Conservation (phyloP, 345 rosid genomes). For the Salix purpurea region DNA sequence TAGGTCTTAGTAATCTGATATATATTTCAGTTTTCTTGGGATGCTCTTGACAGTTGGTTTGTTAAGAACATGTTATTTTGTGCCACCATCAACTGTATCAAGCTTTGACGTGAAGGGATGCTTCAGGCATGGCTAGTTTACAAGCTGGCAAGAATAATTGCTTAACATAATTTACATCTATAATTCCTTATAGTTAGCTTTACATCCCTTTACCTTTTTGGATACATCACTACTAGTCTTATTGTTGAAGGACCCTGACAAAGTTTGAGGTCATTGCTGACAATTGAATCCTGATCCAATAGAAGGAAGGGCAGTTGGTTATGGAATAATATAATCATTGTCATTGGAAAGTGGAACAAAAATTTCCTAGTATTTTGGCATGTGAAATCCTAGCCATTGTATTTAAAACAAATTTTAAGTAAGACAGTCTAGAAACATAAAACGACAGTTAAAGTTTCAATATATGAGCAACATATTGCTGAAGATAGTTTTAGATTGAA, state of each 20-base stretch:
- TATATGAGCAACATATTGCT: not conserved
- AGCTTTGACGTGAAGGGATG: not conserved
- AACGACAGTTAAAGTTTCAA: not conserved
- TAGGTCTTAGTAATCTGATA: not conserved
- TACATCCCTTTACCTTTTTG: not conserved
- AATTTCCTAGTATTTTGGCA: not conserved
- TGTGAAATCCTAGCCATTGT: not conserved
- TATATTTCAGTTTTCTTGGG: not conserved
- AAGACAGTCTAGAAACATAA: not conserved
- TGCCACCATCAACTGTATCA: not conserved
- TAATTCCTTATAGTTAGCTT: not conserved
- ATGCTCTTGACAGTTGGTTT: not conserved
- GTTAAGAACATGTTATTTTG: not conserved
- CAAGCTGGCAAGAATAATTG: not conserved
- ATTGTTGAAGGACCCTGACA: not conserved
- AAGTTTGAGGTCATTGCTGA: not conserved
- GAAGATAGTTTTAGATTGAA: not conserved
- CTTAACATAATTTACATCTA: not conserved
- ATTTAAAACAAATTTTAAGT: not conserved
- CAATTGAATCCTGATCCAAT: not conserved
- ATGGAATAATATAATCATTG: not conserved
- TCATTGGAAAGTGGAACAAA: conserved; percentile 1
- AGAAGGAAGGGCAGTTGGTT: not conserved
- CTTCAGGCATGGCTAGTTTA: not conserved
- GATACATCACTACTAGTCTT: not conserved